A percentile compares a stretch with the other conserved stretches of the same genome.
phyloP scores from a whole-genome alignment of 2,329 filamentous ascomycete species.

The Epicoccum nigrum region DNA sequence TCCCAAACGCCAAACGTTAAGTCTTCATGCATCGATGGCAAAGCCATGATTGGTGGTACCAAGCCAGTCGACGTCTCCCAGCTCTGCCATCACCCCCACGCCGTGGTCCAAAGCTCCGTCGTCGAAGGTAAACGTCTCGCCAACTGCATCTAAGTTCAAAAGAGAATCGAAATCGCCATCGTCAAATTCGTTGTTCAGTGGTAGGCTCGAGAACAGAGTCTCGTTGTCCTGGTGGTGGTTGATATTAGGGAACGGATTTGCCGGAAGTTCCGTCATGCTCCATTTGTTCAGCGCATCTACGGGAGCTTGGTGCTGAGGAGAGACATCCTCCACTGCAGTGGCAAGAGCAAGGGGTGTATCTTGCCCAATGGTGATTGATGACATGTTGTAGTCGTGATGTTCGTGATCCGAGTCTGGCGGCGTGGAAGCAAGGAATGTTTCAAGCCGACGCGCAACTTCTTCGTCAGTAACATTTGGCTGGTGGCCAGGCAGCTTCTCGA shows the following conservation, averaged over 20 bases:
- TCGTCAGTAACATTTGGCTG: conserved; percentile 50
- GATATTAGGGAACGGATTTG: conserved; percentile 33
- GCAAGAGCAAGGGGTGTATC: conserved; percentile 21
- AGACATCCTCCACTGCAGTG: conserved; percentile 13
- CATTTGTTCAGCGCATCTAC: conserved; percentile 27
- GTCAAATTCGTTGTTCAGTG: conserved; percentile 48
- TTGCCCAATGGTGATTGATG: conserved; percentile 38
- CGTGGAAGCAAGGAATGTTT: conserved; percentile 58
- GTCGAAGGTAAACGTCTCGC: conserved; percentile 46
- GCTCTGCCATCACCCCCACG: conserved; percentile 8
- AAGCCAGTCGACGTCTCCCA: conserved; percentile 28
- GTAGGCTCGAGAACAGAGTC: conserved; percentile 42
- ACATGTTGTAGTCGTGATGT: conserved; percentile 35
- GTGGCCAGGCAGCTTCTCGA: conserved; percentile 38
- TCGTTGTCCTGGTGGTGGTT: conserved; percentile 45
- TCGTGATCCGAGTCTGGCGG: conserved; percentile 54
- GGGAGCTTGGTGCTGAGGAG: background rate
- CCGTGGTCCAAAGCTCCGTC: conserved; percentile 30
- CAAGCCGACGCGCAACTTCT: conserved; percentile 55
- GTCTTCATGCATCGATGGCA: conserved; percentile 16
- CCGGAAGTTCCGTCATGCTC: conserved; percentile 24
- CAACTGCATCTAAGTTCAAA: conserved; percentile 50
- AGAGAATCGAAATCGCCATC: conserved; percentile 50
- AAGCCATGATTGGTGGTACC: conserved; percentile 16
- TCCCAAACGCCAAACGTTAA: background rate